Base-by-base conservation (phyloP, 768 basidiomycete genomes). In the Rhizopogon rudus region DNA sequence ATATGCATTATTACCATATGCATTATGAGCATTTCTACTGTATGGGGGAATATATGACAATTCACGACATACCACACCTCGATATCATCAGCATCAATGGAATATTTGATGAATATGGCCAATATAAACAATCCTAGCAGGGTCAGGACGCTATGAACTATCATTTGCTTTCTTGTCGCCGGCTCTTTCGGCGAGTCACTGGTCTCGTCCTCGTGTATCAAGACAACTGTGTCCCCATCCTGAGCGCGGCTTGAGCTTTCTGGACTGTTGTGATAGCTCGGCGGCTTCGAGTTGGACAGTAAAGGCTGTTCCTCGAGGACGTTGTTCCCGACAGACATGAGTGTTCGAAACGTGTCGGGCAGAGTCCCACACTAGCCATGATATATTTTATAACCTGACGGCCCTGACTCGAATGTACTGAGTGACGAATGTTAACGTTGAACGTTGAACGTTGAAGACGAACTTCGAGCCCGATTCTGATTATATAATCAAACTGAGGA, bases 81-180 rank as follows among this genome's bases (percentile, higher is more conserved):
- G 10, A 81, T 77, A 65, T 90, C 84, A 22, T 78, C 86, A 7
- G 83, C 75, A 41, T 87, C 84, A 10, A 88, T 79, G 61, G 87
- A 84, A 3, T 81, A 84, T 60, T 89, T 87, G 65, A 90, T 75
- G 52, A 90, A 79, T 39, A 86, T 48, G 4, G 63, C 78, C 8
- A 86, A 55, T 2, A 73, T 62, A 29, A 78, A 62, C 0, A 73
- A 63, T 10, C 72, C 73, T 3, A 71, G 54, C 3, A 80, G 40
- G 6, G 67, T 58, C 31, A 81, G 59, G 4, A 73, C 51, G 33
- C 67, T 58, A 56, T 75, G 75, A 51, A 71, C 57, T 1, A 22
- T 46, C 6, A 67, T 52, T 33, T 17, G 60, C 22, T 44, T 51
- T 31, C 2, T 51, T 58, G 53, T 60, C 20, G 54, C 55, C 7